These are phyloP conservation scores for Fusarium scirpi DNA, from an alignment of 2,329 filamentous ascomycete genomes.

Conservation along the genomic window DNA sequence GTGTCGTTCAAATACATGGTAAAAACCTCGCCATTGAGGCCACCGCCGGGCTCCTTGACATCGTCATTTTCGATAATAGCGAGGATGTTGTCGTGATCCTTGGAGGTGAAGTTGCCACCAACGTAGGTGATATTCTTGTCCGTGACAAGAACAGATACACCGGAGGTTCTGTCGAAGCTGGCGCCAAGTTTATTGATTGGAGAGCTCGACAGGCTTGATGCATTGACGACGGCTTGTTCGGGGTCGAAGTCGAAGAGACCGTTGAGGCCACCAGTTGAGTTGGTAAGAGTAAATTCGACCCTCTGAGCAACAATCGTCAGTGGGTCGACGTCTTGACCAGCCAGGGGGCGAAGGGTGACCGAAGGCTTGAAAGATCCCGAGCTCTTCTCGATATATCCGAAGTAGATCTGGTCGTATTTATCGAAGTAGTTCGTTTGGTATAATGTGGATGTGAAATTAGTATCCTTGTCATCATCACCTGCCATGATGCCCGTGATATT, in stretches of 20 bases:
- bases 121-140: conserved; percentile 76
- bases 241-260: conserved; percentile 92
- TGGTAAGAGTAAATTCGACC: conserved; percentile 80
- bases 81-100: conserved; percentile 79
- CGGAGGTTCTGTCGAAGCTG: conserved; percentile 74
- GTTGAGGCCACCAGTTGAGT: conserved; percentile 84
- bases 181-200: conserved; percentile 81
- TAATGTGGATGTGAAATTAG: conserved; percentile 70
- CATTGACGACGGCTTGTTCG: conserved; percentile 61
- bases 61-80: conserved; percentile 74
- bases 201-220: conserved; percentile 75
- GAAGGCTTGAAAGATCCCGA: conserved; percentile 80
- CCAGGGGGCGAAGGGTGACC: conserved; percentile 79
- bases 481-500: conserved; percentile 82
- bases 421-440: conserved; percentile 96
- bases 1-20: conserved; percentile 76
- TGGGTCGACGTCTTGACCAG: conserved; percentile 69
- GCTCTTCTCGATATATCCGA: conserved; percentile 83
- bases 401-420: conserved; percentile 95
- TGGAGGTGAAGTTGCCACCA: conserved; percentile 84
- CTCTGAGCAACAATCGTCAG: conserved; percentile 90
- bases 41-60: conserved; percentile 73
- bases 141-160: conserved; percentile 76
- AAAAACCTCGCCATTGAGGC: conserved; percentile 83
- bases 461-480: conserved; percentile 56